Base-by-base conservation (phyloP, 768 basidiomycete species). In the Suillus discolor region DNA sequence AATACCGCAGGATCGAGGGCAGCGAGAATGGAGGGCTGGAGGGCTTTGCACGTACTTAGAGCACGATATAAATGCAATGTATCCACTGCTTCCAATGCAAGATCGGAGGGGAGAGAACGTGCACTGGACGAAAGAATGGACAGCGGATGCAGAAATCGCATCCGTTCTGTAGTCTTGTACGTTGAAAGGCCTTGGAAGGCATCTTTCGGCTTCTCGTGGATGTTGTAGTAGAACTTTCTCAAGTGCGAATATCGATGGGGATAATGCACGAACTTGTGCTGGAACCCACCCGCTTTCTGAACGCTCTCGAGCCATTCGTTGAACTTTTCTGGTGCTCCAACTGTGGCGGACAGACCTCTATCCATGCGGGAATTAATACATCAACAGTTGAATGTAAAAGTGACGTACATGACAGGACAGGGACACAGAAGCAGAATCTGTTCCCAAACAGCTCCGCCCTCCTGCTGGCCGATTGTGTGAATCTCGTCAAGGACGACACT, bases 171-270 rank as follows among this genome's bases (percentile, higher is more conserved):
- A 28, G 79, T 72, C 65, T 75, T 63, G 67, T 84, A 75, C 0
- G 75, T 61, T 15, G 71, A 60, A 36, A 88, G 71, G 15, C 83
- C 45, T 61, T 67, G 75, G 83, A 86, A 57, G n/a, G 20, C 6
- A 42, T 18, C 18, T 23, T 55, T 25, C 2, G 70, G 70, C 45
- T 62, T 20, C 25, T 71, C 65, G 34, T 77, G 66, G 1, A 82
- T 73, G 42, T 79, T 72, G 69, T 90, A 92, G 65, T 77, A 81
- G 71, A 84, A 90, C 72, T 92, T 92, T 53, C 91, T 84, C 2
- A 92, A 81, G 68, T 91, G 89, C 4, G 89, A 91, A 72, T 90
- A 92, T 13, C 90, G 85, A 73, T 91, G 86, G 1, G 83, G 85
- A 72, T 90, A 87, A 62, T 86, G 74, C 49, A 92, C 82, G 71